These are phyloP conservation scores for Mycosarcoma mackinlayi DNA, from an alignment of 1,284 basidiomycete species.

Conservation along the genomic window DNA sequence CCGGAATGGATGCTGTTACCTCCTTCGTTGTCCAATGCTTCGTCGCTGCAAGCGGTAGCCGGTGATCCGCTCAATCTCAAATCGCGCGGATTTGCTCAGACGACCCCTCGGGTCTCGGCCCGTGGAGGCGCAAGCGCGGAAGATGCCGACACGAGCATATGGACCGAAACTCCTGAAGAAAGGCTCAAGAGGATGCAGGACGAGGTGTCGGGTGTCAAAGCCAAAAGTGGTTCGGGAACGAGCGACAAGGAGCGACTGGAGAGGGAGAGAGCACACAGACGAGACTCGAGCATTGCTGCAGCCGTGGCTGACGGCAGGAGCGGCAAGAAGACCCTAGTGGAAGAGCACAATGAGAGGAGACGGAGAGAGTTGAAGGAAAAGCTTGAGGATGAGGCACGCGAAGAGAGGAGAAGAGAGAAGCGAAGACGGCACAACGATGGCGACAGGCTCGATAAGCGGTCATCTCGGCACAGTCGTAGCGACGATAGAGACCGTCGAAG, in stretches of 20 bases:
- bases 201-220: slow-evolving; percentile 32
- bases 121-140: slow-evolving; percentile 16
- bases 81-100: slow-evolving; percentile 59
- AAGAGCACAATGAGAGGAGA: slow-evolving; percentile 36
- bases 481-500: slow-evolving; percentile 3
- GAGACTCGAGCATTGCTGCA: slow-evolving; percentile 35
- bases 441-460: background rate
- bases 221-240: background rate
- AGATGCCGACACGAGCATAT: slow-evolving; percentile 45
- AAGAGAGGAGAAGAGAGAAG: slow-evolving; percentile 25
- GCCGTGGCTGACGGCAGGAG: slow-evolving; percentile 14
- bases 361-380: slow-evolving; percentile 19
- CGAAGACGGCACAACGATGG: slow-evolving; percentile 11
- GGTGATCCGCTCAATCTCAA: slow-evolving; percentile 50
- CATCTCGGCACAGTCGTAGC: slow-evolving; percentile 9
- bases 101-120: slow-evolving; percentile 40
- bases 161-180: slow-evolving; percentile 61
- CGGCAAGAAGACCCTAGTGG: slow-evolving; percentile 23
- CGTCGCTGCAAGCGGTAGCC: slow-evolving; percentile 33
- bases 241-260: slow-evolving; percentile 23
- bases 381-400: slow-evolving; percentile 17
- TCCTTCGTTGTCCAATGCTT: slow-evolving; percentile 32
- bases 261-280: slow-evolving; percentile 10
- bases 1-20: slow-evolving; percentile 57
- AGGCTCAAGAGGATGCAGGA: slow-evolving; percentile 43